Evolutionary conservation across 2,329 filamentous ascomycete genomes (phyloP), one percentile per base, ranked within the genome.

Genomic region (Thermothelomyces thermophilus): DNA sequence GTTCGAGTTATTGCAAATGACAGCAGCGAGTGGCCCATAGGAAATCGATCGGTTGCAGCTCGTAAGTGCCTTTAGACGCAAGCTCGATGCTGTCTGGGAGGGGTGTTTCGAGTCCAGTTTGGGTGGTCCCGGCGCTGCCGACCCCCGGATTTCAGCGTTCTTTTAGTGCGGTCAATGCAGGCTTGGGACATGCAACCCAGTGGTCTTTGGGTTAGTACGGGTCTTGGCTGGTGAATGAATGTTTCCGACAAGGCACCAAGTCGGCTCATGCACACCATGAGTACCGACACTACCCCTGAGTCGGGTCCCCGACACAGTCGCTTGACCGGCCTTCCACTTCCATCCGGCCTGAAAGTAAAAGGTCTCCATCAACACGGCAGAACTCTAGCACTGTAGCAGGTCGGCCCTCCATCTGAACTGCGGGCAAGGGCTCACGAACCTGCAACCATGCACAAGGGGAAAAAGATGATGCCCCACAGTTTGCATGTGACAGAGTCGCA

Each of bases 131-230:
- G 37, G 33, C 14, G 24, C 24, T 26, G 5, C 24, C 48, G 28
- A 48, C 46, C 54, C 51, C 54, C 54, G 48, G 54, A 53, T 56
- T 53, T 31, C 43, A 35, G 47, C 36, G 39, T 22, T 46, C 47
- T 52, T 52, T 47, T 50, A 48, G 41, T 34, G 43, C 35, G 34
- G 26, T 48, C 35, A 39, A 39, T 26, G 36, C 34, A 34, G 28
- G 5, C 24, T 5, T 26, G 24, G 24, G 9, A 26, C 24, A 26
- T n/a, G n/a, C n/a, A n/a, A n/a, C 16, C 41, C 35, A 30, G 36
- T 28, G 10, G 6, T 14, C 14, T 39, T n/a, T n/a, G n/a, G n/a
- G n/a, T 22, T 39, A 22, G 36, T 46, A 49, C 50, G 51, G 51
- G 42, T 34, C 9, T 24, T 26, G 36, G 40, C 19, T 20, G 34